Evolutionary conservation across 257 asterid genomes (phyloP).

Genomic region (Nemophila menziesii): DNA sequence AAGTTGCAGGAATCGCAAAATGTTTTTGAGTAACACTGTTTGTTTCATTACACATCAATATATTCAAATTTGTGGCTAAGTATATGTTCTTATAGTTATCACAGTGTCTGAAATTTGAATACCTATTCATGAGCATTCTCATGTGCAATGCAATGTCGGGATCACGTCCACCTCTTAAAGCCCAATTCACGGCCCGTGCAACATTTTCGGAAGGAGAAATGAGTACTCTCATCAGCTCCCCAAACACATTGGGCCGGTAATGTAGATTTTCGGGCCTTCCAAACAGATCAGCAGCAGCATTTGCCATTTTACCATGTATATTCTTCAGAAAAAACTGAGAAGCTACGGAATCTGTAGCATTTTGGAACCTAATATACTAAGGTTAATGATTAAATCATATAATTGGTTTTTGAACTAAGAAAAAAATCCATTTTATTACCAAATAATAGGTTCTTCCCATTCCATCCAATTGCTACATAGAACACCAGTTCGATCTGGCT

Average conservation of each 20-base stretch:
- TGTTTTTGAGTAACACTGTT: no score
- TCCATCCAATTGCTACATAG: slow-evolving; percentile 84
- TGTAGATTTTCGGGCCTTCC: slow-evolving; percentile 66
- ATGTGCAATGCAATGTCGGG: slow-evolving; percentile 89
- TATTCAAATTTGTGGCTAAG: no score
- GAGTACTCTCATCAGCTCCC: slow-evolving; percentile 86
- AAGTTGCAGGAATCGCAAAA: no score
- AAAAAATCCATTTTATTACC: slow-evolving; percentile 31
- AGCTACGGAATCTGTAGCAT: slow-evolving; percentile 93
- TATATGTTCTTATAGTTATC: no score
- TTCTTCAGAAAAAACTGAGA: slow-evolving; percentile 91
- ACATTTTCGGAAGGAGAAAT: slow-evolving; percentile 67
- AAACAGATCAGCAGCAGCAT: slow-evolving; percentile 61
- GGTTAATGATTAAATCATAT: slow-evolving; percentile 6
- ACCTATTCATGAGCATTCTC: slow-evolving; percentile 99
- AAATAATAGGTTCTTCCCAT: slow-evolving; percentile 88
- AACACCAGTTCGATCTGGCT: slow-evolving; percentile 60
- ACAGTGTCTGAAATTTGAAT: slow-evolving; percentile 10
- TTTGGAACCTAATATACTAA: slow-evolving; percentile 65
- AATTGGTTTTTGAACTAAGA: slow-evolving; percentile 1
- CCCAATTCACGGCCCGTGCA: slow-evolving; percentile 59
- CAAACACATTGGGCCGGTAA: slow-evolving; percentile 77
- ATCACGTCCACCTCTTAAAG: slow-evolving; percentile 51
- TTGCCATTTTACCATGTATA: slow-evolving; percentile 64
- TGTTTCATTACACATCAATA: no score